Percentiles rank a stretch among this genome's conserved stretches.
Conservation (phyloP, 2,329 filamentous ascomycete genomes). For the Seiridium cupressi region DNA sequence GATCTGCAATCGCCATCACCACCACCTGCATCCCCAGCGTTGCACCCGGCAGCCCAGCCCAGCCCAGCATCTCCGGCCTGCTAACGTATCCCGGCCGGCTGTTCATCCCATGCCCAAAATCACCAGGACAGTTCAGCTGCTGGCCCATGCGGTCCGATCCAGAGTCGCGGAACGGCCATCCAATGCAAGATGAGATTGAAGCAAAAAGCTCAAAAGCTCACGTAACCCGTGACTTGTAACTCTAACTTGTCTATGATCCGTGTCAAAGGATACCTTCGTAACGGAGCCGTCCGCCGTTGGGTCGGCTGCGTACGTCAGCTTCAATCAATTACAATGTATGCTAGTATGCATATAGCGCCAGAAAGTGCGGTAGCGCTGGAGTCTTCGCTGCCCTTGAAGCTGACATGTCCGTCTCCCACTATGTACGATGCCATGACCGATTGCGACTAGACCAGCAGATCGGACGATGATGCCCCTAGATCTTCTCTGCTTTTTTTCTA, state of each 20-base stretch:
- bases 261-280: background rate
- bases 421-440: too few relatives aligned
- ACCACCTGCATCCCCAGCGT: background rate
- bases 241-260: background rate
- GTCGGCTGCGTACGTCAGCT: background rate
- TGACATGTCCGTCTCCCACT: too few relatives aligned
- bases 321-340: background rate
- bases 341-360: background rate
- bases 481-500: too few relatives aligned
- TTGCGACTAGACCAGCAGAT: too few relatives aligned
- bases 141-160: conserved; percentile 3
- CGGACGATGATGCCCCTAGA: too few relatives aligned
- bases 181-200: background rate
- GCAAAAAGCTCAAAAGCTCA: background rate
- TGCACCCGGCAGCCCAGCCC: background rate
- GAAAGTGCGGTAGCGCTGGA: background rate
- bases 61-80: background rate
- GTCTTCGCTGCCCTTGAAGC: too few relatives aligned
- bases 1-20: background rate
- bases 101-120: background rate
- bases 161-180: background rate
- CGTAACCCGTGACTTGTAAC: background rate
- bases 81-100: background rate
- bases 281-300: background rate
- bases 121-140: background rate